Evolutionary conservation across 1,284 basidiomycete genomes (phyloP).

Genomic region (Ustilago sp.): DNA sequence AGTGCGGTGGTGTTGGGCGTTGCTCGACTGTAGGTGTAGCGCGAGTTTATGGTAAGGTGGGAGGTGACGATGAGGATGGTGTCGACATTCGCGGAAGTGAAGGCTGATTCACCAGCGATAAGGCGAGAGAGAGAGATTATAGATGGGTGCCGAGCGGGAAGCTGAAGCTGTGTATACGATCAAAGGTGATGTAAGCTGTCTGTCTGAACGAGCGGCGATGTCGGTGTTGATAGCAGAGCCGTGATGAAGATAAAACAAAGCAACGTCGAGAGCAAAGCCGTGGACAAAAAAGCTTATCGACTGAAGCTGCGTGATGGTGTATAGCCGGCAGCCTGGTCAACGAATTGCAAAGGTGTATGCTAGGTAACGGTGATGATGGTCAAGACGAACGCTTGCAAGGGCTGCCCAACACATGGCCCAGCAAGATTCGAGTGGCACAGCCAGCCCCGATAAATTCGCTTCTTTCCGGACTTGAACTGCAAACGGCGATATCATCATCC

Average conservation of each 20-base stretch:
- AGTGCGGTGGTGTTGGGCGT: not conserved
- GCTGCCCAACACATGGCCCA: not conserved
- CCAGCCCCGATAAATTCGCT: too few species aligned
- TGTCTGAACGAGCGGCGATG: not conserved
- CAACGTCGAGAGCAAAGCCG: not conserved
- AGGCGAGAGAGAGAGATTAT: not conserved
- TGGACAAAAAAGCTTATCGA: not conserved
- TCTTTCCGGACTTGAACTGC: too few species aligned
- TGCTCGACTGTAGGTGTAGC: not conserved
- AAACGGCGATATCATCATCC: too few species aligned
- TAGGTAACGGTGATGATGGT: slow-evolving; percentile 3
- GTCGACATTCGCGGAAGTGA: slow-evolving; percentile 30
- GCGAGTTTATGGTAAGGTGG: slow-evolving; percentile 11
- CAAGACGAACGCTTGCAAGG: not conserved
- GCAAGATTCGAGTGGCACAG: not conserved
- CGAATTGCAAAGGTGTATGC: not conserved
- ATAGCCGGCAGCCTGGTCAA: not conserved
- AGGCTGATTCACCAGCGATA: slow-evolving; percentile 9
- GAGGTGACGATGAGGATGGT: slow-evolving; percentile 29
- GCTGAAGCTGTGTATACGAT: not conserved
- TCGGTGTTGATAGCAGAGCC: not conserved
- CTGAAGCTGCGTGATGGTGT: not conserved
- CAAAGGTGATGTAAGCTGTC: not conserved
- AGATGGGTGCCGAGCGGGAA: not conserved
- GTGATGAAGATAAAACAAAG: not conserved